Evolutionary conservation across 495 filamentous ascomycete genomes (phyloP).

Genomic region (Chaetomidium leptoderma): DNA sequence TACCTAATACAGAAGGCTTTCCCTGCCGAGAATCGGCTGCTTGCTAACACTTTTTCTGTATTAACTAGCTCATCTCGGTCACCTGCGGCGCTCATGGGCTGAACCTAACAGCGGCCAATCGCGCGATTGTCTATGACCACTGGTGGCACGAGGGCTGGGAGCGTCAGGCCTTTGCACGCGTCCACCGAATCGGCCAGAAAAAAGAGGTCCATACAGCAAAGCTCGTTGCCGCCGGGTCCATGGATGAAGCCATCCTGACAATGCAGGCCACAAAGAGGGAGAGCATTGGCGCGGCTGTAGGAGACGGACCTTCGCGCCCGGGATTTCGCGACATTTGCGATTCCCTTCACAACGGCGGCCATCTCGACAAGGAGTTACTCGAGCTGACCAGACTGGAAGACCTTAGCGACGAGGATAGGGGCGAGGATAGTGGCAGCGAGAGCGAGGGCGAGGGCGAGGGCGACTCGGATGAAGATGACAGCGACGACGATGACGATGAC

Average conservation of each 20-base stretch:
- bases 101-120: slow-evolving; percentile 35
- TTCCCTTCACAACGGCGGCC: not conserved
- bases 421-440: not conserved
- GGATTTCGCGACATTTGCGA: not conserved
- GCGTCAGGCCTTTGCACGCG: slow-evolving; percentile 56
- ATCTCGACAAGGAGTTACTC: not conserved
- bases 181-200: slow-evolving; percentile 59
- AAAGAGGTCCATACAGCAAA: slow-evolving; percentile 52
- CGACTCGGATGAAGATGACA: not conserved
- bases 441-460: not conserved
- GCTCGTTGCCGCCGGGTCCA: slow-evolving; percentile 45
- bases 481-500: not conserved
- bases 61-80: slow-evolving; percentile 36
- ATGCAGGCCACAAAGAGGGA: slow-evolving; percentile 21
- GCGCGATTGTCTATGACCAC: slow-evolving; percentile 43
- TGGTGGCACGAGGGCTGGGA: slow-evolving; percentile 41
- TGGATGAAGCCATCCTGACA: slow-evolving; percentile 50
- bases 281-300: not conserved
- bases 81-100: slow-evolving; percentile 34
- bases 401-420: not conserved
- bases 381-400: not conserved
- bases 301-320: not conserved
- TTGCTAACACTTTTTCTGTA: not conserved
- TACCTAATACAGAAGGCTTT: not conserved
- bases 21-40: not conserved